Conservation (phyloP, 208 protist species). For the Wallacemonas collosoma region DNA sequence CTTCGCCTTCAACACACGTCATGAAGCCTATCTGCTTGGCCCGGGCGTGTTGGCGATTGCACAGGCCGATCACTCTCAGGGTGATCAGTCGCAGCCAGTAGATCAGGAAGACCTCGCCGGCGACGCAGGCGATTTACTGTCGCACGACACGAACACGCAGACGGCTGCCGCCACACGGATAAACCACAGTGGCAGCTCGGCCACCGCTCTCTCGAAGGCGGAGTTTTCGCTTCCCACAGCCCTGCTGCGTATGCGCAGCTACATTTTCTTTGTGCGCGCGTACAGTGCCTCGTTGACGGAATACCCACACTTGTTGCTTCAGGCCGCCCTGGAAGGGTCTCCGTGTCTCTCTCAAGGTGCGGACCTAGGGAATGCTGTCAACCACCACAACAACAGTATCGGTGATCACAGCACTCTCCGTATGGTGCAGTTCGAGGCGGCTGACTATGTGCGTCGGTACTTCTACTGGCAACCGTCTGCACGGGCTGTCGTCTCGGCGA, state of each 20-base stretch:
- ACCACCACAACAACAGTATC: not conserved
- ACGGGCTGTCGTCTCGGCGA: not conserved
- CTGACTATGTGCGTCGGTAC: conserved; percentile 23
- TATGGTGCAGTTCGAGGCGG: conserved; percentile 31
- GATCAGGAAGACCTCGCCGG: not conserved
- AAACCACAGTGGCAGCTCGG: not conserved
- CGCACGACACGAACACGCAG: not conserved
- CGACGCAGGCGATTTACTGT: not conserved
- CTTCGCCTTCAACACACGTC: conserved; percentile 61
- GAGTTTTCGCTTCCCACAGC: conserved; percentile 24
- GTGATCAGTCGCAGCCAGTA: not conserved
- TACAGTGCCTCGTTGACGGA: conserved; percentile 52
- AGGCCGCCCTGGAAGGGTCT: conserved; percentile 53
- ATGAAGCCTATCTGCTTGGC: conserved; percentile 54
- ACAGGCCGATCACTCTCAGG: too few relatives aligned
- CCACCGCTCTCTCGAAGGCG: not conserved
- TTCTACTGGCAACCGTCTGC: conserved; percentile 14
- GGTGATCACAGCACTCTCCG: conserved; percentile 4
- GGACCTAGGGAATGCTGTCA: not conserved
- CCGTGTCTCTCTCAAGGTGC: conserved; percentile 21
- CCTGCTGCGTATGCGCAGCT: conserved; percentile 55
- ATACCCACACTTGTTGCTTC: conserved; percentile 53
- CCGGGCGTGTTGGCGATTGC: conserved; percentile 29
- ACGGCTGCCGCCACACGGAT: not conserved
- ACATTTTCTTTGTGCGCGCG: conserved; percentile 76